Base-by-base conservation (phyloP, 495 filamentous ascomycete genomes). In the Margaritispora aquatica region DNA sequence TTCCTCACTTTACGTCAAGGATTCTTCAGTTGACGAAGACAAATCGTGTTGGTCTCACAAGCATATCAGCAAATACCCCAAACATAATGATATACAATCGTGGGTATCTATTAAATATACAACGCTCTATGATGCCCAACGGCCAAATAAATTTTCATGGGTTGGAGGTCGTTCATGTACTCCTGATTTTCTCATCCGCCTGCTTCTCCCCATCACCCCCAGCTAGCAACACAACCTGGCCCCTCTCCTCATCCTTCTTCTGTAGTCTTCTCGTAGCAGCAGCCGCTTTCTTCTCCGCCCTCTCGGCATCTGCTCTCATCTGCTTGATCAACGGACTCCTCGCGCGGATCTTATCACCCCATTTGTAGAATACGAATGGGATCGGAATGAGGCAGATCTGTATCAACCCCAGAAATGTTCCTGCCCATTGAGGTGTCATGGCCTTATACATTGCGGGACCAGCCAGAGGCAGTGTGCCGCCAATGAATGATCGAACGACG, bases 361-460 rank as follows among this genome's bases (percentile, higher is more conserved):
- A 92, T 36, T 76, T 79, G 60, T 89, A 95, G 65, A 95, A 94
- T 10, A 87, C 72, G 53, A 91, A 79, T 0, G 90, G 90, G 61
- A 95, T 92, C 0, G 90, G 90, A 19, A 92, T 83, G 62, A 89
- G 75, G 4, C 75, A 68, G 10, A 85, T 77, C 67, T 92, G 87
- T 10, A 92, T 63, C 50, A 90, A 52, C 0, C 85, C 90, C 46
- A 95, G 71, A 15, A 92, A 66, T 0, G 87, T 92, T 0, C 87
- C 88, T 0, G 90, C 85, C 90, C 89, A 92, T 66, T 87, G 85
- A 21, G 90, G 81, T 0, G 84, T 84, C 20, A 95, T 68, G n/a
- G 70, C 69, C 1, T 60, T 62, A 64, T 92, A 96, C 85, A 96
- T 86, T 15, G 76, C 73, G 0, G 85, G 80, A 0, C 87, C 90